A percentile compares a stretch with the other conserved stretches of the same genome.
These are phyloP conservation scores for Trebouxia sp. DNA, from an alignment of 139 green algal species.

Conservation along the genomic window DNA sequence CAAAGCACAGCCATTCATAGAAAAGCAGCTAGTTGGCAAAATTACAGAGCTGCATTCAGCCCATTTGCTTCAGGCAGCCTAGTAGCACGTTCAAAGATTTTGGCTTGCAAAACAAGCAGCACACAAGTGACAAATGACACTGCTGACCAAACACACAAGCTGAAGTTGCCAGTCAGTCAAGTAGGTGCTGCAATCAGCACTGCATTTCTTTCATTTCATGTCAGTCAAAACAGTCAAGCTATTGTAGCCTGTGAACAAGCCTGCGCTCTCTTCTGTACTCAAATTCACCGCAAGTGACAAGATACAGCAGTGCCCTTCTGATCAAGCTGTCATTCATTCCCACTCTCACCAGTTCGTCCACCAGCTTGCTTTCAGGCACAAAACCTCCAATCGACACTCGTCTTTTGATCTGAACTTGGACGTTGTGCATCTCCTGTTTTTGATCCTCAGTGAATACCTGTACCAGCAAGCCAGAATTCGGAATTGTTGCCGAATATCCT, in stretches of 20 bases:
- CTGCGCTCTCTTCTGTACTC: constrained; percentile 55
- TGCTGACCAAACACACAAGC: background rate
- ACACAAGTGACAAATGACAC: background rate
- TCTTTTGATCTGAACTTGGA: constrained; percentile 80
- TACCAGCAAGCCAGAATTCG: background rate
- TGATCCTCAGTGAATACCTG: constrained; percentile 74
- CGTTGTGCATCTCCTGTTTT: constrained; percentile 61
- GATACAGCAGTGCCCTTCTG: constrained; percentile 52
- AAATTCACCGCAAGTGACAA: constrained; percentile 47
- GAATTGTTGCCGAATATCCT: background rate
- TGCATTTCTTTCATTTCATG: background rate
- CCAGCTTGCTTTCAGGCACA: constrained; percentile 61
- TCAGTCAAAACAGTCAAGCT: background rate
- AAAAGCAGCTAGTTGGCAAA: constrained; percentile 10
- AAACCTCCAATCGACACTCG: constrained; percentile 71
- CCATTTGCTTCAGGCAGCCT: no score
- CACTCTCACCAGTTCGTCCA: constrained; percentile 61
- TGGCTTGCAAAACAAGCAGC: no score
- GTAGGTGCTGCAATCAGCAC: background rate
- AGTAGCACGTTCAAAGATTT: no score
- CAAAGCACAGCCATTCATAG: background rate
- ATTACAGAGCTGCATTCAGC: background rate
- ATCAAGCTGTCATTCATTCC: constrained; percentile 57
- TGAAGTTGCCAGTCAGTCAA: background rate
- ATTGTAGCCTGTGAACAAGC: constrained; percentile 36